Conservation (phyloP, 768 basidiomycete species). For the Neoboletus magnificus region DNA sequence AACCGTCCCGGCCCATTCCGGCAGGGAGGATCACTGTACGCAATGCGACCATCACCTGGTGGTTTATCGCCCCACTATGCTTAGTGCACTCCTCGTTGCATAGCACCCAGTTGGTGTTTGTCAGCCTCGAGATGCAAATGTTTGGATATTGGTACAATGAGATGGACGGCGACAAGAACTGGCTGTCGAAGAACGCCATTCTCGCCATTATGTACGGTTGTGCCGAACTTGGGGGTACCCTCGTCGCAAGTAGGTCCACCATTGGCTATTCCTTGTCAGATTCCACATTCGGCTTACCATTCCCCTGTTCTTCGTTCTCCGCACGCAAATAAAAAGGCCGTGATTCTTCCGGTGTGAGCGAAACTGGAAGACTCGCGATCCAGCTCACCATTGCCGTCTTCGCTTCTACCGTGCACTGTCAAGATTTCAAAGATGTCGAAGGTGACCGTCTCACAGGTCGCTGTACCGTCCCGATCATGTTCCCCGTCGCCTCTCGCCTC, state of each 20-base stretch:
- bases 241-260: slow-evolving; percentile 33
- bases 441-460: slow-evolving; percentile 42
- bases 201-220: slow-evolving; percentile 39
- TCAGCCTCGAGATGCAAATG: slow-evolving; percentile 34
- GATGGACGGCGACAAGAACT: slow-evolving; percentile 35
- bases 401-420: slow-evolving; percentile 46
- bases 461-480: slow-evolving; percentile 43
- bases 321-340: slow-evolving; percentile 11
- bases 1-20: slow-evolving; percentile 44
- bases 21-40: slow-evolving; percentile 38
- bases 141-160: slow-evolving; percentile 40
- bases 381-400: slow-evolving; percentile 38
- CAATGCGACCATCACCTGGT: slow-evolving; percentile 36
- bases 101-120: slow-evolving; percentile 30
- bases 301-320: not conserved
- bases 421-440: slow-evolving; percentile 46
- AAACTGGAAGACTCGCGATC: slow-evolving; percentile 31
- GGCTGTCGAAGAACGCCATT: slow-evolving; percentile 37
- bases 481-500: slow-evolving; percentile 36
- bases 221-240: slow-evolving; percentile 37
- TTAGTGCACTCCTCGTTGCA: slow-evolving; percentile 33
- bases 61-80: slow-evolving; percentile 35
- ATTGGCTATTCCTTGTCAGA: not conserved
- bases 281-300: not conserved
- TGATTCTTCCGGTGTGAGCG: slow-evolving; percentile 24